Conservation (phyloP, 2,329 filamentous ascomycete genomes). For the Curvularia sp. region DNA sequence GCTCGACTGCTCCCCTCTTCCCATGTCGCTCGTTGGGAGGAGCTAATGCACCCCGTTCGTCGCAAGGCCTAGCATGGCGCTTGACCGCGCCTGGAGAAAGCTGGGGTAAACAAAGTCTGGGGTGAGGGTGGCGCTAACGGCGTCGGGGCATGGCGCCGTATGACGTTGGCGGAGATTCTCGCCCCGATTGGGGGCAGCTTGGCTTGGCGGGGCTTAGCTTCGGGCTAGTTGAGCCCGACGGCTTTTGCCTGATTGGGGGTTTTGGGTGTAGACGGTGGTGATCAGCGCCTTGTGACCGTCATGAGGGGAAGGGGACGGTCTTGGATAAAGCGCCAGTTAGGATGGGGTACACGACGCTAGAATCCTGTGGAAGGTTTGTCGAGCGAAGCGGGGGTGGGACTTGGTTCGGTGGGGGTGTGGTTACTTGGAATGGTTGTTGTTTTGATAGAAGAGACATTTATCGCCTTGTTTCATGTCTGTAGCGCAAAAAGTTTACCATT, state of each 20-base stretch:
- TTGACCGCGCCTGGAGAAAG: constrained; percentile 21
- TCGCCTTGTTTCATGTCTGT: too few species aligned
- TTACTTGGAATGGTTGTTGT: too few species aligned
- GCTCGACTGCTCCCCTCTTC: neutral
- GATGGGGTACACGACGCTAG: neutral
- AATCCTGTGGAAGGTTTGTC: constrained; percentile 8
- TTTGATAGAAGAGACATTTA: too few species aligned
- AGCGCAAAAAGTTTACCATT: neutral
- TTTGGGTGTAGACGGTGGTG: too few species aligned
- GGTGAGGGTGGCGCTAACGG: too few species aligned
- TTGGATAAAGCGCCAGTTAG: neutral
- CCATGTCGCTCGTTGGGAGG: too few species aligned
- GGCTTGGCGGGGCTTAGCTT: too few species aligned
- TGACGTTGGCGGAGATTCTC: too few species aligned
- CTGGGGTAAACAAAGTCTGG: constrained; percentile 32
- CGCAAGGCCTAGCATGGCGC: too few species aligned
- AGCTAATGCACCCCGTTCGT: constrained; percentile 10
- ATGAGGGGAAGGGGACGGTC: neutral
- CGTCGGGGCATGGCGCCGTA: too few species aligned
- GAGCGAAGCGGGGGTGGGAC: neutral
- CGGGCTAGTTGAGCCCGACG: constrained; percentile 12
- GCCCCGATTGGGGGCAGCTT: too few species aligned
- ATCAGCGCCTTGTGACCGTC: constrained; percentile 13
- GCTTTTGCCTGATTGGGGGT: constrained; percentile 4
- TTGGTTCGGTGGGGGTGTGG: neutral